phyloP scores from a whole-genome alignment of 495 filamentous ascomycete species.

The Talaromyces proteolyticus region DNA sequence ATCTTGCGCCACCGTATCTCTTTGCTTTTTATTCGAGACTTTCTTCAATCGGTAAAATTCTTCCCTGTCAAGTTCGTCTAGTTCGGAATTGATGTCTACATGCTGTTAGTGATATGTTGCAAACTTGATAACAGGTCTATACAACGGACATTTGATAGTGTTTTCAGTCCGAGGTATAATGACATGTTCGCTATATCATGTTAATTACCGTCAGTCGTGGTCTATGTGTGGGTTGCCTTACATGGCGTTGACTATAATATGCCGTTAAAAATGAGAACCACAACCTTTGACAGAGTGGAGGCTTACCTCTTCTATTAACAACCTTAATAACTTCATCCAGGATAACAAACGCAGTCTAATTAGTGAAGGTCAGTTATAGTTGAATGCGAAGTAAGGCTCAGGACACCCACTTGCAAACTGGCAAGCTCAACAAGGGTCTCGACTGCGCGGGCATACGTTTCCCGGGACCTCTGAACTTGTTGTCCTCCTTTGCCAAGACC shows the following conservation, averaged over 20 bases:
- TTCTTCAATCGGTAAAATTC: slow-evolving; percentile 99
- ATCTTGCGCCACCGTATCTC: slow-evolving; percentile 69
- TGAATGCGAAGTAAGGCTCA: not conserved
- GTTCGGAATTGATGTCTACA: slow-evolving; percentile 92
- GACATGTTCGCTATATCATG: slow-evolving; percentile 65
- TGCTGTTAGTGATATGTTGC: slow-evolving; percentile 11
- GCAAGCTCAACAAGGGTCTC: slow-evolving; percentile 96
- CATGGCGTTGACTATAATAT: slow-evolving; percentile 82
- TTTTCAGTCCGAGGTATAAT: slow-evolving; percentile 98
- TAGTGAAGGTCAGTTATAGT: not conserved
- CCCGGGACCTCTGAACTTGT: slow-evolving; percentile 89
- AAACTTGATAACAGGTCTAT: not conserved
- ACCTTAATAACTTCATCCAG: slow-evolving; percentile 99
- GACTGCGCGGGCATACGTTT: slow-evolving; percentile 96
- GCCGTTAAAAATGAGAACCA: slow-evolving; percentile 16
- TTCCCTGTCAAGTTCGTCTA: slow-evolving; percentile 96
- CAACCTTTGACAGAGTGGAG: not conserved
- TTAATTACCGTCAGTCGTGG: slow-evolving; percentile 10
- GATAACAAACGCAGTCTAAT: slow-evolving; percentile 91
- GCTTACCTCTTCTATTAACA: slow-evolving; percentile 85
- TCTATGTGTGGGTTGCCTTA: slow-evolving; percentile 34
- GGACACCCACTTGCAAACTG: slow-evolving; percentile 65
- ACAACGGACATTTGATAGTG: slow-evolving; percentile 82
- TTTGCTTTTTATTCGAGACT: slow-evolving; percentile 91
- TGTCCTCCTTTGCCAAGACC: slow-evolving; percentile 96